phyloP scores from a whole-genome alignment of 768 basidiomycete genomes.

The Leucosporidium creatinivorum region DNA sequence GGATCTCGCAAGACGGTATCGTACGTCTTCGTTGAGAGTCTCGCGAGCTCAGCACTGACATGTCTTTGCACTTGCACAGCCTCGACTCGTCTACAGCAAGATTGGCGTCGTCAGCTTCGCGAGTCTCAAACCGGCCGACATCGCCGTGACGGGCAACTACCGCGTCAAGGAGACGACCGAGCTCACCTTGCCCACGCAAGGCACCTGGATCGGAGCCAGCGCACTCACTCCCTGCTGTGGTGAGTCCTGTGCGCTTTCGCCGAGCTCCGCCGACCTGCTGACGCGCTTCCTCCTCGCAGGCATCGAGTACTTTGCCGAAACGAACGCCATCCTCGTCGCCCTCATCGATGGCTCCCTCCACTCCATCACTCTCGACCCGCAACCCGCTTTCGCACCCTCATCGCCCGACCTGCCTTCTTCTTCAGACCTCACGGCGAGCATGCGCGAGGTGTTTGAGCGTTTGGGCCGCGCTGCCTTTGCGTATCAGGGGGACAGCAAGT shows the following conservation, averaged over 20 bases:
- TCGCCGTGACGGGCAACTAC: neutral
- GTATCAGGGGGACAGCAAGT: neutral
- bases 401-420: neutral
- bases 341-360: constrained; percentile 7
- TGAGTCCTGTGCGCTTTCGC: neutral
- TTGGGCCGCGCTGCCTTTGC: neutral
- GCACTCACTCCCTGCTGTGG: constrained; percentile 14
- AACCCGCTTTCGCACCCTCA: neutral
- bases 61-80: neutral
- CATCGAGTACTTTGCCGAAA: neutral
- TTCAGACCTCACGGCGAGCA: too few relatives aligned
- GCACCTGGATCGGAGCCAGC: constrained; percentile 13
- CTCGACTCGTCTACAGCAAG: constrained; percentile 14
- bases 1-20: neutral
- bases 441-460: too few relatives aligned
- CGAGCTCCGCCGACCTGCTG: too few relatives aligned
- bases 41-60: neutral
- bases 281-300: neutral
- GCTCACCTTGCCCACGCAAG: constrained; percentile 9
- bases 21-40: neutral
- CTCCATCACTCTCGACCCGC: neutral
- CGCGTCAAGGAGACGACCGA: neutral
- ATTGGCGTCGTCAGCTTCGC: constrained; percentile 13
- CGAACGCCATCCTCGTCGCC: constrained; percentile 4
- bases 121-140: neutral